Percentiles rank a stretch among this genome's conserved stretches.
Conservation (phyloP, 2,329 filamentous ascomycete species). For the Penicillium frequentans region DNA sequence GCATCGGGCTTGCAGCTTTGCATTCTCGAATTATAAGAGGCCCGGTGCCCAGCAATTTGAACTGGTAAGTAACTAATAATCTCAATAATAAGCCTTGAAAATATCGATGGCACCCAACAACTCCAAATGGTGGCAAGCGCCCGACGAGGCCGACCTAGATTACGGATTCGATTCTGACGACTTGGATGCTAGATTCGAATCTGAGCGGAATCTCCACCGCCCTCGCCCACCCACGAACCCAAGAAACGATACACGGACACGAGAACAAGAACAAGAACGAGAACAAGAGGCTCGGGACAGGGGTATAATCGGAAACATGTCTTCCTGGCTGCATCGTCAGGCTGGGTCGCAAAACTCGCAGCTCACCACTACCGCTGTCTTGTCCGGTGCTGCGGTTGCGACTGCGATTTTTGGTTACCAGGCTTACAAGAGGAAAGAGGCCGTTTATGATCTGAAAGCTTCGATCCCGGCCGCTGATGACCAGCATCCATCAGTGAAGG, state of each 20-base stretch:
- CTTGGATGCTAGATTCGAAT: slow-evolving; percentile 20
- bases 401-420: slow-evolving; percentile 59
- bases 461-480: slow-evolving; percentile 60
- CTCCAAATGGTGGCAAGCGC: slow-evolving; percentile 20
- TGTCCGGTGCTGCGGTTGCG: slow-evolving; percentile 46
- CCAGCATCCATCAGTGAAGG: slow-evolving; percentile 52
- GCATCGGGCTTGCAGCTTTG: slow-evolving; percentile 2
- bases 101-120: slow-evolving; percentile 12
- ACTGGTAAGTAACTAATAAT: not conserved
- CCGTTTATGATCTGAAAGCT: slow-evolving; percentile 58
- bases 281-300: not conserved
- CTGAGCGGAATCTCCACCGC: slow-evolving; percentile 12
- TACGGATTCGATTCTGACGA: slow-evolving; percentile 30
- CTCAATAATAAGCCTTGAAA: not conserved
- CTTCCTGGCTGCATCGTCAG: slow-evolving; percentile 47
- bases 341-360: slow-evolving; percentile 42
- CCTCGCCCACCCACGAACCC: slow-evolving; percentile 1
- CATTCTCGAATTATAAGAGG: slow-evolving; percentile 7
- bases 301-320: slow-evolving; percentile 33
- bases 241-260: slow-evolving; percentile 6
- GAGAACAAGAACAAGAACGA: not conserved
- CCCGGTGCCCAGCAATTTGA: not conserved
- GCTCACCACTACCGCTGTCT: slow-evolving; percentile 43
- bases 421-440: slow-evolving; percentile 54
- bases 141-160: slow-evolving; percentile 22